Evolutionary conservation across 192 early-diverging fungal species (phyloP).

Genomic region (Entomortierella chlamydospora): DNA sequence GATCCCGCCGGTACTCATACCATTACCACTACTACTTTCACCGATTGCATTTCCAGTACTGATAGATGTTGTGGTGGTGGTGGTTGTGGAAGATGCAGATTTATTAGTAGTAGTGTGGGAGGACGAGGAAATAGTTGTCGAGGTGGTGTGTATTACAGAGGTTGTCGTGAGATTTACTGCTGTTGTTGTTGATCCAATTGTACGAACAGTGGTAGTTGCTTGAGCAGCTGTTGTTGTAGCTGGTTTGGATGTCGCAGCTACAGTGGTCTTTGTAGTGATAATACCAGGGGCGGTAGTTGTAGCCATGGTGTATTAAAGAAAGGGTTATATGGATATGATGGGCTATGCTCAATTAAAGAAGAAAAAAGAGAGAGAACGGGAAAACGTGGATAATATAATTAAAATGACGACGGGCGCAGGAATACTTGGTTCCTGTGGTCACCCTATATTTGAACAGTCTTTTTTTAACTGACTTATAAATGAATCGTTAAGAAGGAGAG

Average conservation of each 20-base stretch:
- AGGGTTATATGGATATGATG: too few relatives aligned
- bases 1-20: slow-evolving; percentile 26
- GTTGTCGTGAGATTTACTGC: not conserved
- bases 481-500: not conserved
- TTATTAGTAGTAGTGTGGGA: not conserved
- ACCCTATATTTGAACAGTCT: too few relatives aligned
- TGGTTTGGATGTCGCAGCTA: not conserved
- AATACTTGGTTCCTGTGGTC: too few relatives aligned
- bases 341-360: too few relatives aligned
- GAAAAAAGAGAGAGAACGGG: not conserved
- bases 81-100: not conserved
- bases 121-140: not conserved
- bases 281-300: not conserved
- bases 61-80: not conserved
- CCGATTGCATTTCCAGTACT: not conserved
- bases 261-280: not conserved
- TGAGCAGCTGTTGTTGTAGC: not conserved
- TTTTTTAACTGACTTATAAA: not conserved
- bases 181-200: not conserved
- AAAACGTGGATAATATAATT: too few relatives aligned
- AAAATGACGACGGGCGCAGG: too few relatives aligned
- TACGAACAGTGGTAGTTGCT: not conserved
- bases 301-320: not conserved
- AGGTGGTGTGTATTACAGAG: not conserved
- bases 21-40: not conserved